phyloP scores from a whole-genome alignment of 139 green algal genomes.

The Tetradesmus lagerheimii region DNA sequence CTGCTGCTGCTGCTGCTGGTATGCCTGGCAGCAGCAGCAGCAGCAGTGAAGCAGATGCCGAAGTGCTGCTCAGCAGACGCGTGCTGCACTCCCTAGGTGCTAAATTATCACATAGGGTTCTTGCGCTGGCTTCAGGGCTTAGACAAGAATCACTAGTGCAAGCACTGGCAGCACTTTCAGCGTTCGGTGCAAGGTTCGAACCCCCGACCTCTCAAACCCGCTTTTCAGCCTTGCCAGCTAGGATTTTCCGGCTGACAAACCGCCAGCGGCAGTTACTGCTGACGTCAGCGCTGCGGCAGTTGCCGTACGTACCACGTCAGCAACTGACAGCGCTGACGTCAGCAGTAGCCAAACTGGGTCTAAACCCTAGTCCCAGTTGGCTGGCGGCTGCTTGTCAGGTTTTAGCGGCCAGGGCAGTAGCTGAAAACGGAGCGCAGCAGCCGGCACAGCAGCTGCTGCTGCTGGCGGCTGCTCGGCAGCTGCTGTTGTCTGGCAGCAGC shows the following conservation, averaged over 20 bases:
- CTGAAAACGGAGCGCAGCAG: background rate
- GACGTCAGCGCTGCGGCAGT: background rate
- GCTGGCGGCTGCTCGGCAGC: conserved; percentile 30
- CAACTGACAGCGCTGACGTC: background rate
- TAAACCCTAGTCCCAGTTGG: background rate
- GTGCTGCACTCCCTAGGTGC: background rate
- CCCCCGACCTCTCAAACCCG: too few species aligned
- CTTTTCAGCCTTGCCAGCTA: background rate
- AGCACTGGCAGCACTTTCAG: background rate
- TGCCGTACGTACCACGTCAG: background rate
- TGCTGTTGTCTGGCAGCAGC: conserved; percentile 17
- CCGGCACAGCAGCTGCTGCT: conserved; percentile 36
- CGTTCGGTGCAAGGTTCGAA: background rate
- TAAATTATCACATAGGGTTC: background rate
- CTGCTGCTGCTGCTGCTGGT: background rate
- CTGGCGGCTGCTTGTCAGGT: conserved; percentile 32
- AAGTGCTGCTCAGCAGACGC: background rate
- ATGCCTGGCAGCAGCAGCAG: background rate
- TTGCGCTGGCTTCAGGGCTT: background rate
- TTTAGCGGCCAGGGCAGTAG: background rate
- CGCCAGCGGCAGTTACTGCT: conserved; percentile 5
- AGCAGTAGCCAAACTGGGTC: background rate
- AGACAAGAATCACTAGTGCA: background rate
- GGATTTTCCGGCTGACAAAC: background rate
- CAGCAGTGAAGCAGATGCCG: background rate